Percentiles rank a stretch among this genome's conserved stretches.
These are phyloP conservation scores for Calendula officinalis DNA, from an alignment of 129 eudicot species.

Conservation along the genomic window DNA sequence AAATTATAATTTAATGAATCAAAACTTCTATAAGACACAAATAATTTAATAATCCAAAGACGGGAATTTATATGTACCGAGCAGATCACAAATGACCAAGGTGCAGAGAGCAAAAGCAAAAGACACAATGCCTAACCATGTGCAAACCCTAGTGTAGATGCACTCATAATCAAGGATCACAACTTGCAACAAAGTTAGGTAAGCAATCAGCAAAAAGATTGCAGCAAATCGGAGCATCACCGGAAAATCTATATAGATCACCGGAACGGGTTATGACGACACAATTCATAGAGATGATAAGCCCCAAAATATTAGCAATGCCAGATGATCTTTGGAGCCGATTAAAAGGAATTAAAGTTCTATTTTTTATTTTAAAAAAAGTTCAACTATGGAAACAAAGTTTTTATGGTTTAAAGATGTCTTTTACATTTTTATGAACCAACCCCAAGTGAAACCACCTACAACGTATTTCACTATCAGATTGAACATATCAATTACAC, in stretches of 20 bases:
- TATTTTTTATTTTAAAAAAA: no score
- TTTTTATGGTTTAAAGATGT: no score
- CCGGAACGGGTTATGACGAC: background rate
- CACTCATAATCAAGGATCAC: background rate
- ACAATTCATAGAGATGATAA: background rate
- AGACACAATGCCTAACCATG: background rate
- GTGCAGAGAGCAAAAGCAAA: background rate
- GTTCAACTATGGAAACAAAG: no score
- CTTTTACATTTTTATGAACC: background rate
- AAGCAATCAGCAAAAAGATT: background rate
- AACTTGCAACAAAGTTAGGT: background rate
- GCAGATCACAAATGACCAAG: background rate
- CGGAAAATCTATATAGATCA: background rate
- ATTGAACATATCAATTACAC: background rate
- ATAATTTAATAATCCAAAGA: no score
- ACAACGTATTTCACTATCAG: background rate
- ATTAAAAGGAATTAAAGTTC: background rate
- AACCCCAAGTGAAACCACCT: background rate
- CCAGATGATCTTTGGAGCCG: background rate
- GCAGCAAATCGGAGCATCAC: background rate
- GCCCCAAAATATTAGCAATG: background rate
- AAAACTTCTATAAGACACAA: no score
- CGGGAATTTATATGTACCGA: background rate
- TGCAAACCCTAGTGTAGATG: background rate
- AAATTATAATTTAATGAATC: no score